These are phyloP conservation scores for Fennellomyces sp. DNA, from an alignment of 371 early-diverging fungal species.

Conservation along the genomic window DNA sequence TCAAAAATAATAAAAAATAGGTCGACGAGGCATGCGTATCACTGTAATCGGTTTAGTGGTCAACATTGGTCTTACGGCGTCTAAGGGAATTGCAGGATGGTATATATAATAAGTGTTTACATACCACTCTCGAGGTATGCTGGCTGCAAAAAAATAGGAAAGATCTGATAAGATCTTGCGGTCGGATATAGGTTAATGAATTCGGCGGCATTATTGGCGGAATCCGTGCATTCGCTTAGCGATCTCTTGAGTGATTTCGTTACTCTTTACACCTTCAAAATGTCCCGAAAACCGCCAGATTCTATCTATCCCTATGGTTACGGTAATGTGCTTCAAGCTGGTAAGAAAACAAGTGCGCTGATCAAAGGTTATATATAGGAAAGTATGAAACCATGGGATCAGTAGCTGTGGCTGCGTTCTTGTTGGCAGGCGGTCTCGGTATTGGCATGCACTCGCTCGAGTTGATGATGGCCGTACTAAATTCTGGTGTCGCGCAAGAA, in stretches of 20 bases:
- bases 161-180: not conserved
- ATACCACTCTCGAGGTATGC: too few relatives aligned
- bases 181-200: constrained; percentile 60
- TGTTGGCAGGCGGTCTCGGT: constrained; percentile 63
- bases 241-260: constrained; percentile 73
- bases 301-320: constrained; percentile 67
- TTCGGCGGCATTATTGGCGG: constrained; percentile 73
- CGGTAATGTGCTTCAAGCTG: constrained; percentile 31
- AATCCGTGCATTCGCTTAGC: constrained; percentile 55
- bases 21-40: constrained; percentile 60
- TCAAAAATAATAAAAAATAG: constrained; percentile 16
- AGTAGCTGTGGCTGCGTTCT: constrained; percentile 62
- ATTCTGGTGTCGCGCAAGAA: constrained; percentile 9
- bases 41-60: constrained; percentile 67
- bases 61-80: constrained; percentile 63
- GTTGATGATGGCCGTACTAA: constrained; percentile 36
- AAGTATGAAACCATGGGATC: constrained; percentile 75
- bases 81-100: constrained; percentile 74
- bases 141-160: too few relatives aligned
- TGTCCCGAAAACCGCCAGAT: constrained; percentile 66
- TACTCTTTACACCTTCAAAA: constrained; percentile 70
- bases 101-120: too few relatives aligned
- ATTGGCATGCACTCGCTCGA: constrained; percentile 72
- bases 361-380: too few relatives aligned
- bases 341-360: not conserved